Percentiles rank a stretch among this genome's conserved stretches.
These are phyloP conservation scores for Hericium rajendrae DNA, from an alignment of 768 basidiomycete species.

Conservation along the genomic window DNA sequence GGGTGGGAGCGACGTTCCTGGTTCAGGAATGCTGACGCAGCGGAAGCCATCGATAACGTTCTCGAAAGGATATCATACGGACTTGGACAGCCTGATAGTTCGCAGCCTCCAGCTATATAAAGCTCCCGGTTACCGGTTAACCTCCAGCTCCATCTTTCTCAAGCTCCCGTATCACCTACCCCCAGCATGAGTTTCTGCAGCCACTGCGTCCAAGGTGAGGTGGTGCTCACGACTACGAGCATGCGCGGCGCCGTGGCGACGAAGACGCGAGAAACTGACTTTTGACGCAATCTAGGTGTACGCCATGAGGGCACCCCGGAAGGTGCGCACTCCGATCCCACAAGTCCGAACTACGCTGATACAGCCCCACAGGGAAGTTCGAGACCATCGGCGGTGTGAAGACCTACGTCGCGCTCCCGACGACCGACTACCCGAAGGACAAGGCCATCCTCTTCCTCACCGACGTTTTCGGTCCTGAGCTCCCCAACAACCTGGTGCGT, in stretches of 20 bases:
- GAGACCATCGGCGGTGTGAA: too few relatives aligned
- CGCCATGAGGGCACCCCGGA: slow-evolving; percentile 27
- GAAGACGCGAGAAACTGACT: too few relatives aligned
- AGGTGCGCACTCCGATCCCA: slow-evolving; percentile 16
- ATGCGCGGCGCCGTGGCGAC: too few relatives aligned
- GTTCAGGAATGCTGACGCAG: too few relatives aligned
- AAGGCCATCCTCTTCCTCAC: slow-evolving; percentile 33
- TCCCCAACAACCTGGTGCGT: slow-evolving; percentile 25
- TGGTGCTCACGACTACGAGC: too few relatives aligned
- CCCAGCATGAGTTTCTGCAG: slow-evolving; percentile 41
- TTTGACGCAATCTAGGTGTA: slow-evolving; percentile 17
- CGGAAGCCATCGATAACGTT: too few relatives aligned
- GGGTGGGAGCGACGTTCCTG: too few relatives aligned
- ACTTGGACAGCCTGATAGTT: too few relatives aligned
- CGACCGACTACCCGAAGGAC: slow-evolving; percentile 28
- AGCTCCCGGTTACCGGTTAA: too few relatives aligned
- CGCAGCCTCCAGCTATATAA: too few relatives aligned
- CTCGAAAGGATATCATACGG: too few relatives aligned
- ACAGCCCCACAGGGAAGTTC: slow-evolving; percentile 16
- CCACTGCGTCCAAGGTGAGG: slow-evolving; percentile 43
- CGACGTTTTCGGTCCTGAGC: slow-evolving; percentile 27
- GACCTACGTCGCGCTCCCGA: slow-evolving; percentile 28
- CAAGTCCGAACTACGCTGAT: not conserved
- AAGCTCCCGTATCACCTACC: not conserved
- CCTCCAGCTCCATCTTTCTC: not conserved